A percentile compares a stretch with the other conserved stretches of the same genome.
Evolutionary conservation across 805 yeast genomes (phyloP).

Genomic region (Tetrapisispora pingtungensis): DNA sequence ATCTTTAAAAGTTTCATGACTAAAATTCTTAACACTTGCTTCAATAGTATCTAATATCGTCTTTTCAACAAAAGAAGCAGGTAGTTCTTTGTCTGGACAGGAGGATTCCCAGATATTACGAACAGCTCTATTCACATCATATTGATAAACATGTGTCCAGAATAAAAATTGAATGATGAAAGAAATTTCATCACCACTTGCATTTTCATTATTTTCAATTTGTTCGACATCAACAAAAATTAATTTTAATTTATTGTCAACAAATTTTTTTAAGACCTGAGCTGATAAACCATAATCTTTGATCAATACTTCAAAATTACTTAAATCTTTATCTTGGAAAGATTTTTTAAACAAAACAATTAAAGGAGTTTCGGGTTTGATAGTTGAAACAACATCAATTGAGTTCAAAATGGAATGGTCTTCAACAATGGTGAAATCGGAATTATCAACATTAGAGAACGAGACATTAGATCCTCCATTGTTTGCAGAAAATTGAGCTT

Average conservation of each 20-base stretch:
- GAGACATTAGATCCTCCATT: slow-evolving; percentile 15
- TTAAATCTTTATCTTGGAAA: slow-evolving; percentile 19
- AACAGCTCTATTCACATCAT: slow-evolving; percentile 38
- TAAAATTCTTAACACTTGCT: slow-evolving; percentile 34
- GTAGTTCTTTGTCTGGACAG: slow-evolving; percentile 71
- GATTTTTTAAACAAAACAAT: slow-evolving; percentile 32
- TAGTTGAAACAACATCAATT: slow-evolving; percentile 54
- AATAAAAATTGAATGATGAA: slow-evolving; percentile 73
- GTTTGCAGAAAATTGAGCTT: slow-evolving; percentile 46
- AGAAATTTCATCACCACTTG: slow-evolving; percentile 30
- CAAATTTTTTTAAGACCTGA: slow-evolving; percentile 42
- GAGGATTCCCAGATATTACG: slow-evolving; percentile 69
- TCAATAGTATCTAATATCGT: slow-evolving; percentile 50
- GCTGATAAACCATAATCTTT: slow-evolving; percentile 42
- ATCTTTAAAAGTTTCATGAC: slow-evolving; percentile 18
- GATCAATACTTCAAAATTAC: slow-evolving; percentile 35
- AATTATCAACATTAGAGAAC: slow-evolving; percentile 37
- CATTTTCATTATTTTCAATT: background rate
- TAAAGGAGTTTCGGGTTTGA: slow-evolving; percentile 47
- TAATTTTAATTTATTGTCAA: slow-evolving; percentile 43
- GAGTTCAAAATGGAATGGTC: slow-evolving; percentile 42
- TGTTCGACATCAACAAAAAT: slow-evolving; percentile 44
- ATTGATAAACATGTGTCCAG: slow-evolving; percentile 58
- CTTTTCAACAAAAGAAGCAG: slow-evolving; percentile 60
- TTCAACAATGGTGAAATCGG: slow-evolving; percentile 59